phyloP scores from a whole-genome alignment of 2,329 filamentous ascomycete genomes.

The Zymoseptoria passerinii region DNA sequence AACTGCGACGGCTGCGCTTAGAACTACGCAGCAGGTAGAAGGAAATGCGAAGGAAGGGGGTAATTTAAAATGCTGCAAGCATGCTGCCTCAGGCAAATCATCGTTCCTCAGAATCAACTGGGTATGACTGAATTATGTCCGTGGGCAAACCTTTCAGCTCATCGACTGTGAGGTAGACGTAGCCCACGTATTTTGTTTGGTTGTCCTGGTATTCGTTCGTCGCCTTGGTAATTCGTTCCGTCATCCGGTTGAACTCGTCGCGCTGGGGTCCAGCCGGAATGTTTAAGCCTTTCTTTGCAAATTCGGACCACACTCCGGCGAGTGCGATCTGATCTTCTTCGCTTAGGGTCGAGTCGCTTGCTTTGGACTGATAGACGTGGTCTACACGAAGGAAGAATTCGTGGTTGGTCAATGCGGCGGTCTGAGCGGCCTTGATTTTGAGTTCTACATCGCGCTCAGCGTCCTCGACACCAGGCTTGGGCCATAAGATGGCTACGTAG shows the following conservation, averaged over 20 bases:
- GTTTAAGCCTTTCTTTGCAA: slow-evolving; percentile 63
- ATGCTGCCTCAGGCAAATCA: too few relatives aligned
- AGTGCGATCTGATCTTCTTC: slow-evolving; percentile 59
- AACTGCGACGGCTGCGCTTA: too few relatives aligned
- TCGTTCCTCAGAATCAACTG: too few relatives aligned
- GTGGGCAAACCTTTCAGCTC: slow-evolving; percentile 67
- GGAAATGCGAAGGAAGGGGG: too few relatives aligned
- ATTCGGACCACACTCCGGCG: slow-evolving; percentile 65
- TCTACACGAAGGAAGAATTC: slow-evolving; percentile 59
- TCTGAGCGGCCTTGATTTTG: slow-evolving; percentile 53
- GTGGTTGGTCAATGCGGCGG: slow-evolving; percentile 68
- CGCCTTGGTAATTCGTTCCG: slow-evolving; percentile 64
- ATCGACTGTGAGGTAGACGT: slow-evolving; percentile 64
- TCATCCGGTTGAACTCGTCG: slow-evolving; percentile 74
- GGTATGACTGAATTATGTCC: slow-evolving; percentile 53
- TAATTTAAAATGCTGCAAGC: too few relatives aligned
- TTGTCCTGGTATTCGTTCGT: slow-evolving; percentile 66
- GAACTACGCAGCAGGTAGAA: too few relatives aligned
- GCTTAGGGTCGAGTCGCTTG: slow-evolving; percentile 47
- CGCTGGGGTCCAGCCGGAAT: slow-evolving; percentile 58
- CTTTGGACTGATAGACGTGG: slow-evolving; percentile 37
- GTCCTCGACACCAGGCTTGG: slow-evolving; percentile 36
- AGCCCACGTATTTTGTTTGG: slow-evolving; percentile 68
- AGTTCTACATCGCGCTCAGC: slow-evolving; percentile 38
- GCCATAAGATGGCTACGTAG: slow-evolving; percentile 39